A percentile compares a stretch with the other conserved stretches of the same genome.
These are phyloP conservation scores for Sisymbrium irio DNA, from an alignment of 345 rosid species.

Conservation along the genomic window DNA sequence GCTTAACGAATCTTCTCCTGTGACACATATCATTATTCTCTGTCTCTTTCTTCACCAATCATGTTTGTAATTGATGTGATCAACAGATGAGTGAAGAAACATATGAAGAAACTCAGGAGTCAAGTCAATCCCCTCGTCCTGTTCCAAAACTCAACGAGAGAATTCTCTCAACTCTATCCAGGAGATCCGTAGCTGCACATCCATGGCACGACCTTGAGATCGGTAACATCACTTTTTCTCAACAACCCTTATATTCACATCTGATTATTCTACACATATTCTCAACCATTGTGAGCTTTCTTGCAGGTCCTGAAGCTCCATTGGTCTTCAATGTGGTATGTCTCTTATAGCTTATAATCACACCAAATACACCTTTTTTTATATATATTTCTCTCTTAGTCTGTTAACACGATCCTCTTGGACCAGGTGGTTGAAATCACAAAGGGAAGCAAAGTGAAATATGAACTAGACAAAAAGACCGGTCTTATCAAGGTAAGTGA, in stretches of 20 bases:
- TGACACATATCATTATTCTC: background rate
- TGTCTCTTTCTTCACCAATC: background rate
- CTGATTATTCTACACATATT: background rate
- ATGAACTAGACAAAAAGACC: constrained; percentile 95
- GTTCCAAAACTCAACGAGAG: constrained; percentile 78
- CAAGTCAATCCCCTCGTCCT: constrained; percentile 26
- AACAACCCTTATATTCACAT: background rate
- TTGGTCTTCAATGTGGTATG: constrained; percentile 63
- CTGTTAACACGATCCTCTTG: constrained; percentile 3
- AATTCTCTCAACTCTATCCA: constrained; percentile 90
- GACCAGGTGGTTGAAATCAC: constrained; percentile 90
- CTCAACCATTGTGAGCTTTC: background rate
- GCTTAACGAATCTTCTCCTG: background rate
- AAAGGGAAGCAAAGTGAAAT: constrained; percentile 96
- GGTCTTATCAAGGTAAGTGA: constrained; percentile 79
- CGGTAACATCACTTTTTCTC: constrained; percentile 40
- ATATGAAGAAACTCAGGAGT: constrained; percentile 31
- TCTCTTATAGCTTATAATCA: background rate
- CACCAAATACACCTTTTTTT: background rate
- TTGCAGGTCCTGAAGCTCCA: constrained; percentile 90
- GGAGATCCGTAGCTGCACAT: constrained; percentile 96
- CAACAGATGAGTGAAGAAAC: constrained; percentile 48
- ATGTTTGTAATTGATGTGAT: background rate
- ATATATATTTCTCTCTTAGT: background rate
- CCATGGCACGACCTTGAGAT: constrained; percentile 99